A percentile compares a stretch with the other conserved stretches of the same genome.
Evolutionary conservation across 768 basidiomycete genomes (phyloP).

Genomic region (Lanmaoa rubissima): DNA sequence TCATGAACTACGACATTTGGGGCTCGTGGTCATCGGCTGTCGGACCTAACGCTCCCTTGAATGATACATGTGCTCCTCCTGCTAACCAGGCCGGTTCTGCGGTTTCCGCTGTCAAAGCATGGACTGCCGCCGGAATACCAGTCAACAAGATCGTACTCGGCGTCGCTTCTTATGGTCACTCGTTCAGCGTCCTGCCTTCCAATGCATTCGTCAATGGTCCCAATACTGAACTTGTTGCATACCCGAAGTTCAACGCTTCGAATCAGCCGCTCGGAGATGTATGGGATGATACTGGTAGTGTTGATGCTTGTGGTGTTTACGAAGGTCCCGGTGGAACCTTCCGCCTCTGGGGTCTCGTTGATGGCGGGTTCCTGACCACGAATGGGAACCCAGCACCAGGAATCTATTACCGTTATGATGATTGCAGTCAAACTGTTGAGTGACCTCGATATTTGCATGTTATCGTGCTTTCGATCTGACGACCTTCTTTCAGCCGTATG

Average conservation of each 20-base stretch:
- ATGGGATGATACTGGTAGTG: conserved; percentile 49
- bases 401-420: conserved; percentile 56
- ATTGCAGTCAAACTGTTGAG: conserved; percentile 71
- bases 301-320: conserved; percentile 54
- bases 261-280: conserved; percentile 51
- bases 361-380: conserved; percentile 49
- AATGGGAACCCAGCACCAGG: conserved; percentile 35
- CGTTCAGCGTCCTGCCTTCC: conserved; percentile 46
- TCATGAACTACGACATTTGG: conserved; percentile 69
- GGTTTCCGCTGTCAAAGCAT: conserved; percentile 63
- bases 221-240: conserved; percentile 39
- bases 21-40: conserved; percentile 51
- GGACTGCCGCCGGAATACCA: conserved; percentile 79
- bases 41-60: conserved; percentile 81
- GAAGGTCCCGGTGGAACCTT: conserved; percentile 51
- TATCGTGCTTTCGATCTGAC: neutral
- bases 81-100: conserved; percentile 71
- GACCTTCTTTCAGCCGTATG: conserved; percentile 50
- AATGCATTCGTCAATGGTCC: conserved; percentile 38
- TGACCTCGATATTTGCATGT: neutral
- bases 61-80: conserved; percentile 66
- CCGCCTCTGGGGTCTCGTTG: conserved; percentile 58
- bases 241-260: conserved; percentile 47
- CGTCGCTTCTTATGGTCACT: conserved; percentile 80
- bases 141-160: conserved; percentile 69